Percentiles rank a stretch among this genome's conserved stretches.
phyloP scores from a whole-genome alignment of 306 rosid genomes.

The Amphicarpaea edgeworthii region DNA sequence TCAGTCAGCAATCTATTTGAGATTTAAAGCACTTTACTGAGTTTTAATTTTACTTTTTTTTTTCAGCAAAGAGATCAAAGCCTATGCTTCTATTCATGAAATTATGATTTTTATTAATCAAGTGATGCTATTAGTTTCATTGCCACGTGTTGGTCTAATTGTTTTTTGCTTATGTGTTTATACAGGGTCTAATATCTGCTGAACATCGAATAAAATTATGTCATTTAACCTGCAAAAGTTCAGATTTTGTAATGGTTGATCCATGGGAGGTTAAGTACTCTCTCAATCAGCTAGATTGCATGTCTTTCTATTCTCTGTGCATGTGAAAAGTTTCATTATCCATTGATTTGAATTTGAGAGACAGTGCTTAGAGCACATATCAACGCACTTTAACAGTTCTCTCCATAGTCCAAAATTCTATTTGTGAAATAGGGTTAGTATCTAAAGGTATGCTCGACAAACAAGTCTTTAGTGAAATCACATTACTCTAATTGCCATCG shows the following conservation, averaged over 20 bases:
- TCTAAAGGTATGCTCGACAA: constrained; percentile 61
- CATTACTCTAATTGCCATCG: not conserved
- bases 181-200: constrained; percentile 78
- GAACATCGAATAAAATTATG: constrained; percentile 74
- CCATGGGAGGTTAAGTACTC: constrained; percentile 83
- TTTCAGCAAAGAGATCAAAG: not conserved
- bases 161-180: constrained; percentile 29
- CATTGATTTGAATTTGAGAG: constrained; percentile 16
- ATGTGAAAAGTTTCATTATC: constrained; percentile 23
- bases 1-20: constrained; percentile 14
- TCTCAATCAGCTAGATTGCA: constrained; percentile 3
- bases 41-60: constrained; percentile 2
- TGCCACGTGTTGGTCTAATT: constrained; percentile 34
- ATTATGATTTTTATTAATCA: not conserved
- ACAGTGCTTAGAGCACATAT: constrained; percentile 52
- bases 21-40: constrained; percentile 4
- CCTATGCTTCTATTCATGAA: constrained; percentile 21
- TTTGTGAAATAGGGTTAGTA: constrained; percentile 59
- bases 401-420: constrained; percentile 65
- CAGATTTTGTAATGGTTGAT: constrained; percentile 89
- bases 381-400: constrained; percentile 76
- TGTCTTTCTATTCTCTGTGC: not conserved
- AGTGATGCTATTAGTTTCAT: constrained; percentile 11
- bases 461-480: constrained; percentile 18
- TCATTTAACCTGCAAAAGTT: constrained; percentile 74